These are phyloP conservation scores for Boletus reticulatus DNA, from an alignment of 768 basidiomycete species.

Conservation along the genomic window DNA sequence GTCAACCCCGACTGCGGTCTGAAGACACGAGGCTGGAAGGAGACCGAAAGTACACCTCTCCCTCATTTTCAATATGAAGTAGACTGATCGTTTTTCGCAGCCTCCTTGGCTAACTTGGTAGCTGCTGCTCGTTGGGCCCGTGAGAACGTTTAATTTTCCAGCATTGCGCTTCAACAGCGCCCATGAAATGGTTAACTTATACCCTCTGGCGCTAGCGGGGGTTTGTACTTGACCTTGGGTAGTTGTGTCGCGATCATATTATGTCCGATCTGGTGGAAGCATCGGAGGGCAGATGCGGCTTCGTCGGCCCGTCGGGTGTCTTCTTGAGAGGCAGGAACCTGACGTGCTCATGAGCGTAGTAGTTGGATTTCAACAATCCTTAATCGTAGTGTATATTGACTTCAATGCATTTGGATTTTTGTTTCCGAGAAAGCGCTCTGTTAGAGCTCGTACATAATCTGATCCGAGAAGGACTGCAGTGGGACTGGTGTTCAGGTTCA, in stretches of 20 bases:
- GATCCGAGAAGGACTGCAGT: background rate
- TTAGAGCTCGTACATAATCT: too few relatives aligned
- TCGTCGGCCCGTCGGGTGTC: conserved; percentile 25
- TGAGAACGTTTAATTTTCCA: conserved; percentile 59
- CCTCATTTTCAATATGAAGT: conserved; percentile 1
- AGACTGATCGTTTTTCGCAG: conserved; percentile 29
- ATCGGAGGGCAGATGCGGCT: conserved; percentile 18
- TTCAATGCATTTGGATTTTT: conserved; percentile 7
- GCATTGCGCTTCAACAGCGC: conserved; percentile 90
- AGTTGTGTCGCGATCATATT: conserved; percentile 41
- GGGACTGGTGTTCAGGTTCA: background rate
- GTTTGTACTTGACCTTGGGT: conserved; percentile 53
- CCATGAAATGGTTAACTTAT: conserved; percentile 66
- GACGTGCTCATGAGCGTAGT: conserved; percentile 40
- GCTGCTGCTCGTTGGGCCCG: conserved; percentile 94
- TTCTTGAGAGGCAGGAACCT: conserved; percentile 26
- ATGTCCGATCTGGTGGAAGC: conserved; percentile 24
- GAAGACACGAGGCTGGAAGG: conserved; percentile 98
- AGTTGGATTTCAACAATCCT: conserved; percentile 84
- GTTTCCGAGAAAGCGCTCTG: too few relatives aligned
- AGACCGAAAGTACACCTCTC: conserved; percentile 71
- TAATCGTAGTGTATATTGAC: conserved; percentile 28
- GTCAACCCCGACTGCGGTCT: conserved; percentile 98
- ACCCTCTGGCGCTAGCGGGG: conserved; percentile 24
- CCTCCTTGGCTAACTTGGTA: conserved; percentile 84